A percentile compares a stretch with the other conserved stretches of the same genome.
These are phyloP conservation scores for Candida quercuum DNA, from an alignment of 805 yeast genomes.

Conservation along the genomic window DNA sequence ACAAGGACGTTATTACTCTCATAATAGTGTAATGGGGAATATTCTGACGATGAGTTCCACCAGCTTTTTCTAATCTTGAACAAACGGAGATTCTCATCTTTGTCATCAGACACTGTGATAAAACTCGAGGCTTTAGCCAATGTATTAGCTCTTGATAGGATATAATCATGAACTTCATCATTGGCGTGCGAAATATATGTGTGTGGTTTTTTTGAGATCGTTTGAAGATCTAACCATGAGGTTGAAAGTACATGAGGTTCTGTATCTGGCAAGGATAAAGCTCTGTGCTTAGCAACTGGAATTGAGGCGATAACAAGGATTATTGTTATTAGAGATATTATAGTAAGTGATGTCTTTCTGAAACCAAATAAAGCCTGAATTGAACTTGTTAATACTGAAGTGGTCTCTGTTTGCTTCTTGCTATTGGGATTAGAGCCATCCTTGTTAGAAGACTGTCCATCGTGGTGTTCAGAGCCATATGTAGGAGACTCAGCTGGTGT, in stretches of 20 bases:
- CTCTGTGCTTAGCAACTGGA: slow-evolving; percentile 32
- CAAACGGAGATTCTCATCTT: slow-evolving; percentile 32
- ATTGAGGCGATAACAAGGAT: slow-evolving; percentile 35
- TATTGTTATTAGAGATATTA: slow-evolving; percentile 46
- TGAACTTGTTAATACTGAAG: neutral
- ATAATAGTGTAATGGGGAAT: slow-evolving; percentile 56
- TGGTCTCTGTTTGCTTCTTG: neutral
- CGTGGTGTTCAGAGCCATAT: no score
- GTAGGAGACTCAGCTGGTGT: neutral
- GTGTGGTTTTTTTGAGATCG: slow-evolving; percentile 61
- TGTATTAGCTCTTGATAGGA: slow-evolving; percentile 37
- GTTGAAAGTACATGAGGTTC: slow-evolving; percentile 32
- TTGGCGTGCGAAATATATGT: slow-evolving; percentile 77
- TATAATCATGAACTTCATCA: slow-evolving; percentile 68
- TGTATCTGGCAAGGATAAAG: slow-evolving; percentile 39
- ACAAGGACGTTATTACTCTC: slow-evolving; percentile 82
- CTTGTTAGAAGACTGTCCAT: neutral
- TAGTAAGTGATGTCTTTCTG: slow-evolving; percentile 63
- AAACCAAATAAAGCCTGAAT: slow-evolving; percentile 54
- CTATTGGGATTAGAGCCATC: neutral
- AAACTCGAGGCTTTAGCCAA: slow-evolving; percentile 25
- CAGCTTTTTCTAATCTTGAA: slow-evolving; percentile 47
- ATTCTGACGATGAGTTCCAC: slow-evolving; percentile 35
- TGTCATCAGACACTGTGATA: slow-evolving; percentile 33
- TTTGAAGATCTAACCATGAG: slow-evolving; percentile 71